Base-by-base conservation (phyloP, 2,329 filamentous ascomycete genomes). In the Rhinocladiella similis region DNA sequence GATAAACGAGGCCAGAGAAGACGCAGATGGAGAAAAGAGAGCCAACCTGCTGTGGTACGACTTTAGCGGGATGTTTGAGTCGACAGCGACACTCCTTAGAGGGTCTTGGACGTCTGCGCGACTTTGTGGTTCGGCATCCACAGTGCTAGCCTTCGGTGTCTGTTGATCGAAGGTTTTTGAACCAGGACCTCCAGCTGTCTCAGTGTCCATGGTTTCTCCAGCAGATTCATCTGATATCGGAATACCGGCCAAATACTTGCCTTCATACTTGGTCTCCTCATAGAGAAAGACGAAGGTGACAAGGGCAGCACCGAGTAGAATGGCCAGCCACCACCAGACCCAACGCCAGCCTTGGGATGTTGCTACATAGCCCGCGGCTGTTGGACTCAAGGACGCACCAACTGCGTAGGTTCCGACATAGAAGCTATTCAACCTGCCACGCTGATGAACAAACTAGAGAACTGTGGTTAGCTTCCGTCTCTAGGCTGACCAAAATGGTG, bases 391-490 rank as follows among this genome's bases (percentile, higher is more conserved):
- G 5, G 69, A 74, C 1, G 68, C 65, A 12, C 69, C 66, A 46
- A 70, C 52, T 14, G 50, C 66, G 33, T 59, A 50, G 1, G 69
- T 65, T 66, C 70, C 75, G 54, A 77, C 66, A 56, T 78, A 82
- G 10, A 78, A 69, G 0, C 67, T 69, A 56, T 82, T 83, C 73
- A 77, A 76, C 1, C 70, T 65, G 0, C 74, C 78, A 18, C 75
- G 70, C 51, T 80, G 69, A 49, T 80, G 77, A 3, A 80, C 70
- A 55, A 80, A 80, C n/a, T n/a, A n/a, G n/a, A n/a, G n/a, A n/a
- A n/a, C n/a, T n/a, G n/a, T n/a, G n/a, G n/a, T n/a, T n/a, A n/a
- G n/a, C n/a, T n/a, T n/a, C n/a, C n/a, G n/a, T n/a, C n/a, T n/a
- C n/a, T n/a, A n/a, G n/a, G n/a, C n/a, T n/a, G 65, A 75, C 80